phyloP scores from a whole-genome alignment of 257 asterid genomes.

The Pogostemon cablin region DNA sequence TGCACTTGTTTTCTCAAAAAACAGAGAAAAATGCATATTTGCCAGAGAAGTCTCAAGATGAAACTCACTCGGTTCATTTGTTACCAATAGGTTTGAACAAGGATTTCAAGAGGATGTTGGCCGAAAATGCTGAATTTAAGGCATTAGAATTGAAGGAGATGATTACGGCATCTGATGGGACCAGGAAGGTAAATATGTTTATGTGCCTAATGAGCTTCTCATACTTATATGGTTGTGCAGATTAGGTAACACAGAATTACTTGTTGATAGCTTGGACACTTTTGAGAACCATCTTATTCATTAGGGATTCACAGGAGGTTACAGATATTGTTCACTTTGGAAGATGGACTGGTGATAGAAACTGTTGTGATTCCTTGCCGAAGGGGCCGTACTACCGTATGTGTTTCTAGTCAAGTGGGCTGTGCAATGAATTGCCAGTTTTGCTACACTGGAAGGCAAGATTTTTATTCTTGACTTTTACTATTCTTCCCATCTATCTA shows the following conservation, averaged over 20 bases:
- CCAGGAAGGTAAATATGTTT: conserved; percentile 76
- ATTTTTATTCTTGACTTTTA: background rate
- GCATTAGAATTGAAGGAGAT: conserved; percentile 68
- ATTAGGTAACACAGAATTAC: conserved; percentile 19
- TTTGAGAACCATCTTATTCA: conserved; percentile 62
- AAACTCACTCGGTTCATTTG: conserved; percentile 19
- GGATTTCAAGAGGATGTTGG: conserved; percentile 78
- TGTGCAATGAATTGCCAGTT: conserved; percentile 98
- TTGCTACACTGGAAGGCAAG: conserved; percentile 97
- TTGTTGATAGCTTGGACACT: conserved; percentile 14
- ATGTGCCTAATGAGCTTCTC: conserved; percentile 21
- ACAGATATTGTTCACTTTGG: conserved; percentile 90
- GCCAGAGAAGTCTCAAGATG: conserved; percentile 11
- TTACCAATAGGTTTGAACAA: conserved; percentile 77
- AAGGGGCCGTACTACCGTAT: conserved; percentile 89
- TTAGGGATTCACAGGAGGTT: conserved; percentile 71
- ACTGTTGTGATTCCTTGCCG: conserved; percentile 92
- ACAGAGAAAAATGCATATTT: background rate
- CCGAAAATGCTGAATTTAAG: conserved; percentile 68
- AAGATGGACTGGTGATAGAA: conserved; percentile 84
- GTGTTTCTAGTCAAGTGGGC: conserved; percentile 98
- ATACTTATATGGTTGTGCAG: conserved; percentile 6
- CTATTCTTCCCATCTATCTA: background rate
- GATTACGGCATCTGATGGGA: conserved; percentile 84
- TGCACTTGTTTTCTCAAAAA: conserved; percentile 11